These are phyloP conservation scores for Mycena maculata DNA, from an alignment of 768 basidiomycete genomes.

Conservation along the genomic window DNA sequence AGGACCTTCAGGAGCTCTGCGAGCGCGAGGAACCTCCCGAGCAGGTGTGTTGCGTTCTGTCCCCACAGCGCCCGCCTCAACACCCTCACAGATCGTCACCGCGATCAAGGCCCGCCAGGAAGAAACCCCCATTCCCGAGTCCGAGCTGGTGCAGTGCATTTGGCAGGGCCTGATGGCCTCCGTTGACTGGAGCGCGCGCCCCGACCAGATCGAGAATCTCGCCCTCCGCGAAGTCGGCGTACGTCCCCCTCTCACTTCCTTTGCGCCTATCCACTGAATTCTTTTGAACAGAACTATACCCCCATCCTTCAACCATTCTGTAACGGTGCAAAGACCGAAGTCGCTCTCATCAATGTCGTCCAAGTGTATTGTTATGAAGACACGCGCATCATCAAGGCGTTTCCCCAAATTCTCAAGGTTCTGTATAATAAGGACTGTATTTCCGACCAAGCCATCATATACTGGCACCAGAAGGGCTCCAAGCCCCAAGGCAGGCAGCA, in stretches of 20 bases:
- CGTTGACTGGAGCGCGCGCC: constrained; percentile 88
- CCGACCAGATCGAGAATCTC: constrained; percentile 92
- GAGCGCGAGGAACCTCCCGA: constrained; percentile 77
- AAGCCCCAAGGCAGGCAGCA: constrained; percentile 96
- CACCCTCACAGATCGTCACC: constrained; percentile 72
- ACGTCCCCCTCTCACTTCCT: constrained; percentile 43
- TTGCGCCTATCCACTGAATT: not conserved
- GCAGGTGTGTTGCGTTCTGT: constrained; percentile 60
- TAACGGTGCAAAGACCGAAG: constrained; percentile 87
- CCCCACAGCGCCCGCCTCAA: constrained; percentile 12
- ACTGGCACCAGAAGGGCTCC: constrained; percentile 98
- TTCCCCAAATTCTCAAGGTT: constrained; percentile 95
- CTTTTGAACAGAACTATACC: constrained; percentile 83
- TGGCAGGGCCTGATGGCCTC: constrained; percentile 93
- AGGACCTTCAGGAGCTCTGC: constrained; percentile 75
- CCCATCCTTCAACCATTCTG: constrained; percentile 93
- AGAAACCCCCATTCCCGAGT: constrained; percentile 85
- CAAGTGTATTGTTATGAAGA: constrained; percentile 98
- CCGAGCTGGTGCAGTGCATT: constrained; percentile 87
- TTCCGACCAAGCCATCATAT: constrained; percentile 95
- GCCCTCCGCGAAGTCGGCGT: constrained; percentile 92
- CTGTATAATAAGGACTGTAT: constrained; percentile 97
- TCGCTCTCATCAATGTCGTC: constrained; percentile 93
- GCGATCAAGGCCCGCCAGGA: constrained; percentile 79
- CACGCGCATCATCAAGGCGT: constrained; percentile 93